phyloP scores from a whole-genome alignment of 495 filamentous ascomycete genomes.

The Penicillium nucicola region DNA sequence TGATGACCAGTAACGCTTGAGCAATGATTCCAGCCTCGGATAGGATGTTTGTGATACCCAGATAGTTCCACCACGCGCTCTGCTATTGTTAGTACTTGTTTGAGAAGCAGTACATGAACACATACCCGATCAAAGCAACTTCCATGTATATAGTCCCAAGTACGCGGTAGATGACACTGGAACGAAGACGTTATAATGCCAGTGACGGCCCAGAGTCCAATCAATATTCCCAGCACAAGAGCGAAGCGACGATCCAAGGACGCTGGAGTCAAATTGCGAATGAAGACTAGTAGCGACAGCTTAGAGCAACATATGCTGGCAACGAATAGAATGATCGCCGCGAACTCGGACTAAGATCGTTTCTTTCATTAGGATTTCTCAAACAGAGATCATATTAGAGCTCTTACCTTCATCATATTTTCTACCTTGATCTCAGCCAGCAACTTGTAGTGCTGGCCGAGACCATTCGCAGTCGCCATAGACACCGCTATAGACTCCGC shows the following conservation, averaged over 20 bases:
- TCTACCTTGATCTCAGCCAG: conserved; percentile 6
- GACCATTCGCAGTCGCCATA: conserved; percentile 17
- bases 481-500: conserved; percentile 22
- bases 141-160: conserved; percentile 35
- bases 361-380: neutral
- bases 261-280: conserved; percentile 21
- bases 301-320: conserved; percentile 30
- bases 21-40: conserved; percentile 37
- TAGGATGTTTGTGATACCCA: conserved; percentile 40
- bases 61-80: conserved; percentile 39
- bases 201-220: conserved; percentile 29
- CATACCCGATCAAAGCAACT: conserved; percentile 38
- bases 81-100: conserved; percentile 5
- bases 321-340: conserved; percentile 29
- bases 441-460: conserved; percentile 17
- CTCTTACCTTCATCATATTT: conserved; percentile 7
- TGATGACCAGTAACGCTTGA: conserved; percentile 36
- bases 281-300: conserved; percentile 29
- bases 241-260: conserved; percentile 19
- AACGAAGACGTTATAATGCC: conserved; percentile 37
- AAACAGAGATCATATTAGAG: neutral
- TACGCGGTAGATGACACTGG: conserved; percentile 34
- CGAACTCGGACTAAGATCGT: conserved; percentile 27
- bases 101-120: neutral
- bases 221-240: conserved; percentile 18